Percentiles rank a stretch among this genome's conserved stretches.
Conservation (phyloP, 495 filamentous ascomycete genomes). For the Talaromyces thailandensis region DNA sequence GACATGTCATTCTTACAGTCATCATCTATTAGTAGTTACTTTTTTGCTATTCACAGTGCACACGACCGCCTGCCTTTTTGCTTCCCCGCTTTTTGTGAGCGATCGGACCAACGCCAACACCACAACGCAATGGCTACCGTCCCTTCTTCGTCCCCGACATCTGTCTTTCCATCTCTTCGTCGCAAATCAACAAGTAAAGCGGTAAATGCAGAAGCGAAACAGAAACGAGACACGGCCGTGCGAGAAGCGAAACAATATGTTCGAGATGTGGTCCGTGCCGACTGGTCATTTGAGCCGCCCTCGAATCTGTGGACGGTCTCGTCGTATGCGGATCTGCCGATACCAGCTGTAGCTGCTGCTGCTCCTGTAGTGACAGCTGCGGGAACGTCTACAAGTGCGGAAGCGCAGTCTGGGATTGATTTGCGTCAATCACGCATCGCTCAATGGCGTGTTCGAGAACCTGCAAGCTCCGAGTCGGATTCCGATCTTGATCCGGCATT, state of each 20-base stretch:
- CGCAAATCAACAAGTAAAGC: conserved; percentile 4
- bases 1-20: background rate
- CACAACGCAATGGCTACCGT: conserved; percentile 10
- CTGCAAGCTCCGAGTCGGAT: conserved; percentile 35
- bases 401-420: background rate
- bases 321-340: conserved; percentile 12
- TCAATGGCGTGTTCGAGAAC: conserved; percentile 36
- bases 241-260: conserved; percentile 34
- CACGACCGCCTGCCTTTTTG: conserved; percentile 4
- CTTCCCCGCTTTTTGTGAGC: conserved; percentile 3
- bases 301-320: conserved; percentile 4
- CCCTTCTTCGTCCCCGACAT: conserved; percentile 14
- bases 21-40: background rate
- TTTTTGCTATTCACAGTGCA: background rate
- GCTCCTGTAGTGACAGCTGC: background rate
- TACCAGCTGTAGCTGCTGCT: background rate
- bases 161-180: conserved; percentile 7
- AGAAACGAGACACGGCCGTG: conserved; percentile 32
- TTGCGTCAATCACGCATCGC: conserved; percentile 5
- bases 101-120: background rate
- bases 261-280: conserved; percentile 32
- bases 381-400: background rate
- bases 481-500: conserved; percentile 15
- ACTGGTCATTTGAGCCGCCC: conserved; percentile 31
- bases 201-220: conserved; percentile 2